A percentile compares a stretch with the other conserved stretches of the same genome.
Evolutionary conservation across 2,329 filamentous ascomycete species (phyloP).

Genomic region (Cladosporium sp.): DNA sequence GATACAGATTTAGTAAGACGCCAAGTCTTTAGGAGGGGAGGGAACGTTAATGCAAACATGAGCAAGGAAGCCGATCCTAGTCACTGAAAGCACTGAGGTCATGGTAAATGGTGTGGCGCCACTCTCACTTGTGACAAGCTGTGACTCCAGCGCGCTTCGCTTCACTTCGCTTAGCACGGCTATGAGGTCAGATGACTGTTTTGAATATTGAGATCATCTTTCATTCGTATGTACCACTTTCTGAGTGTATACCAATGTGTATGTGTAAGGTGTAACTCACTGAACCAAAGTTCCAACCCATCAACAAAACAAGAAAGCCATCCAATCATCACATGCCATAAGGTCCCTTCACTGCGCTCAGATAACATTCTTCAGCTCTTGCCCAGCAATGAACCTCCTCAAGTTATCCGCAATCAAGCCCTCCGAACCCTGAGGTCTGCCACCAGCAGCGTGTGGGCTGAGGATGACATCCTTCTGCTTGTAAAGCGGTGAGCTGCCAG

Average conservation of each 20-base stretch:
- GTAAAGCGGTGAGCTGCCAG: constrained; percentile 42
- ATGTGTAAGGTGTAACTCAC: not conserved
- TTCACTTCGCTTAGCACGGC: too few relatives aligned
- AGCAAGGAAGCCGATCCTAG: too few relatives aligned
- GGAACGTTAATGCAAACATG: too few relatives aligned
- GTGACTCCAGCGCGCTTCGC: too few relatives aligned
- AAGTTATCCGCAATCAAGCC: constrained; percentile 59
- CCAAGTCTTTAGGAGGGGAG: too few relatives aligned
- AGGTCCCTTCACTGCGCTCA: constrained; percentile 14
- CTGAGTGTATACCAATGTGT: not conserved
- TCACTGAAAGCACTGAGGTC: too few relatives aligned
- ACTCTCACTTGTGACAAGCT: too few relatives aligned
- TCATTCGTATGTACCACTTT: not conserved
- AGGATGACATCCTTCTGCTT: constrained; percentile 51
- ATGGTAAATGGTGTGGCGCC: too few relatives aligned
- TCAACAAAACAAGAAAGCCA: not conserved
- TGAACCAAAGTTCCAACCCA: not conserved
- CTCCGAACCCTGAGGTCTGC: constrained; percentile 58
- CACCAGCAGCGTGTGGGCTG: constrained; percentile 57
- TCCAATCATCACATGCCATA: not conserved
- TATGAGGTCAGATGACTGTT: too few relatives aligned
- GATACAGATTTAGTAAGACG: too few relatives aligned
- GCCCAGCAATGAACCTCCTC: constrained; percentile 55
- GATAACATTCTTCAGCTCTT: constrained; percentile 56
- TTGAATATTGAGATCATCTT: too few relatives aligned